Conservation (phyloP, 2,329 filamentous ascomycete genomes). For the Akanthomyces uredinophilus region DNA sequence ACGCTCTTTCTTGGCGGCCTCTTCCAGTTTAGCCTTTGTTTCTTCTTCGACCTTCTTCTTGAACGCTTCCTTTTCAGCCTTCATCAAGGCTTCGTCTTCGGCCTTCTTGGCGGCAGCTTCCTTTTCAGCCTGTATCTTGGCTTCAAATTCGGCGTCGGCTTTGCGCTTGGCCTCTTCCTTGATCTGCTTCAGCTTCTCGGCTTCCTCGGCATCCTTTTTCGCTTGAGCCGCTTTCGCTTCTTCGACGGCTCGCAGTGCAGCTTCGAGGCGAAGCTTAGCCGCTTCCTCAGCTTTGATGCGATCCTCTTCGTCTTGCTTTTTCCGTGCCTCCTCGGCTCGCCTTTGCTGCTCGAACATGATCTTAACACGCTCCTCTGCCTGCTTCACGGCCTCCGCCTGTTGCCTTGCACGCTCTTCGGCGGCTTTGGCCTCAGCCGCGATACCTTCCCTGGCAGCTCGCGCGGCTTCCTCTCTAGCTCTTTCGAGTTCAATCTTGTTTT, state of each 20-base stretch:
- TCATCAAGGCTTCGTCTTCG: slow-evolving; percentile 32
- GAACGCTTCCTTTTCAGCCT: slow-evolving; percentile 34
- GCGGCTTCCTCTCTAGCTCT: slow-evolving; percentile 43
- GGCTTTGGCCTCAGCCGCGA: slow-evolving; percentile 39
- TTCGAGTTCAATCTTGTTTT: slow-evolving; percentile 43
- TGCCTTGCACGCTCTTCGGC: slow-evolving; percentile 40
- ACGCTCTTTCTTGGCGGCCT: slow-evolving; percentile 43
- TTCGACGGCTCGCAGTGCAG: slow-evolving; percentile 36
- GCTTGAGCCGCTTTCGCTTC: slow-evolving; percentile 40
- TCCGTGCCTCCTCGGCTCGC: slow-evolving; percentile 39
- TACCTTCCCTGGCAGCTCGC: slow-evolving; percentile 37
- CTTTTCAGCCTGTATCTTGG: slow-evolving; percentile 20
- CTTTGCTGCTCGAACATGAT: slow-evolving; percentile 36
- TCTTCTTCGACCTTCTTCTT: slow-evolving; percentile 50
- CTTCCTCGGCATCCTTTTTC: slow-evolving; percentile 38
- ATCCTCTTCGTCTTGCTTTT: slow-evolving; percentile 36
- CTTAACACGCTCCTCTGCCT: slow-evolving; percentile 34
- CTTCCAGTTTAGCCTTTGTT: slow-evolving; percentile 44
- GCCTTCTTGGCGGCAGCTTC: slow-evolving; percentile 24
- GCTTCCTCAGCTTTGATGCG: slow-evolving; percentile 43
- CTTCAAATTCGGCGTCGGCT: slow-evolving; percentile 33
- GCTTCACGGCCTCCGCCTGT: slow-evolving; percentile 31
- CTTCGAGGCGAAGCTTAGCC: slow-evolving; percentile 36
- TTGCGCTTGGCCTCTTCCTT: slow-evolving; percentile 35
- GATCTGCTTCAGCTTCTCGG: slow-evolving; percentile 33